Conservation (phyloP, 2,329 filamentous ascomycete genomes). For the Ustulina deusta region DNA sequence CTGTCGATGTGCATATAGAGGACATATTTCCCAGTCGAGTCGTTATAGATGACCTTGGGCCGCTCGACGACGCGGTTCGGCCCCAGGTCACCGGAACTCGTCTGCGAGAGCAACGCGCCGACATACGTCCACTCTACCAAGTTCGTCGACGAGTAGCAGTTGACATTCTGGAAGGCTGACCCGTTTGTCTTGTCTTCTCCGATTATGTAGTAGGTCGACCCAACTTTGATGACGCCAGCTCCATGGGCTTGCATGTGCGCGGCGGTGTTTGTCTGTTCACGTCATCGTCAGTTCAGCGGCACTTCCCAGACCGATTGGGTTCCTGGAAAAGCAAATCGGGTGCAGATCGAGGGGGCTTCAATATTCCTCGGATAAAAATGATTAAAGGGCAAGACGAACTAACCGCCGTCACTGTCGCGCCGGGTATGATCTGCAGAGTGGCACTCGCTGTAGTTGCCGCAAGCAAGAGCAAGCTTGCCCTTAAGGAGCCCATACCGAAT, state of each 20-base stretch:
- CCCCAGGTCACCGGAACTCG: constrained; percentile 67
- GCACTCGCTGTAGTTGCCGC: constrained; percentile 44
- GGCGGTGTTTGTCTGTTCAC: constrained; percentile 37
- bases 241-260: constrained; percentile 75
- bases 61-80: constrained; percentile 73
- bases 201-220: constrained; percentile 72
- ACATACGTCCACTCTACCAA: constrained; percentile 74
- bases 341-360: neutral
- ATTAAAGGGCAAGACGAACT: constrained; percentile 13
- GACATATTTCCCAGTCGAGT: constrained; percentile 71
- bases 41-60: constrained; percentile 77
- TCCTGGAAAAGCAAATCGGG: neutral
- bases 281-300: neutral
- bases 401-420: constrained; percentile 49
- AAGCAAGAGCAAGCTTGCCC: constrained; percentile 41
- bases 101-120: constrained; percentile 67
- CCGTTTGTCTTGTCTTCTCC: constrained; percentile 78
- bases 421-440: constrained; percentile 49
- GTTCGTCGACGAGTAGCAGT: constrained; percentile 74
- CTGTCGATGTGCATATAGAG: constrained; percentile 75
- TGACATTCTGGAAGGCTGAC: constrained; percentile 71
- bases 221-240: constrained; percentile 70
- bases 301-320: neutral
- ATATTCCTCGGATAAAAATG: neutral
- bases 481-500: constrained; percentile 16